Evolutionary conservation across 257 asterid species (phyloP).

Genomic region (Echites panduratus): DNA sequence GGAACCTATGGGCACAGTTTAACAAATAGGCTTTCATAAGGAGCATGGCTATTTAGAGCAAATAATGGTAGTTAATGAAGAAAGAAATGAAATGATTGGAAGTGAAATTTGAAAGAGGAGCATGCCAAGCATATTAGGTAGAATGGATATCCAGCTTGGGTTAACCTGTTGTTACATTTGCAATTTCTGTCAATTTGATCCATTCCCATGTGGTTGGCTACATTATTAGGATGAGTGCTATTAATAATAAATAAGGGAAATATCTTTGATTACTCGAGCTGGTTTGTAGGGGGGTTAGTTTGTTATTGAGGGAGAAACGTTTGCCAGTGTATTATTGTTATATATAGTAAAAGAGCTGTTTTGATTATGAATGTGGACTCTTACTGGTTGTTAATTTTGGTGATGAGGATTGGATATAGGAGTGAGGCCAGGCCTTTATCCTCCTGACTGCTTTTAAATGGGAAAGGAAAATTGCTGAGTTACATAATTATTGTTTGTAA

Average conservation of each 20-base stretch:
- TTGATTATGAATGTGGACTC: not conserved
- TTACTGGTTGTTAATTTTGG: not conserved
- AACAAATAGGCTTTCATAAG: not conserved
- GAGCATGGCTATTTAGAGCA: not conserved
- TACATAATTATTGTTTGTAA: not conserved
- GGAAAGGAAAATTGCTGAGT: not conserved
- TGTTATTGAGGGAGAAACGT: not conserved
- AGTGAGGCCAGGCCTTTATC: not conserved
- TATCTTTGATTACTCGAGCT: not conserved
- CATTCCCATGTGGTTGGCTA: not conserved
- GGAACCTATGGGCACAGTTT: no score
- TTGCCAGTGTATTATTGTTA: not conserved
- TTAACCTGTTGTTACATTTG: not conserved
- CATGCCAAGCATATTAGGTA: not conserved
- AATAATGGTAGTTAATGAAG: not conserved
- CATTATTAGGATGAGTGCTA: not conserved
- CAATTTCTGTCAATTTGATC: not conserved
- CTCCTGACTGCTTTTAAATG: not conserved
- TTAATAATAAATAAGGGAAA: not conserved
- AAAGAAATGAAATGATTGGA: constrained; percentile 2
- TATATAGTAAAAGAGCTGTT: not conserved
- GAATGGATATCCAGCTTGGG: constrained; percentile 3
- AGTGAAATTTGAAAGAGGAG: not conserved
- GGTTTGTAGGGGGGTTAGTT: not conserved
- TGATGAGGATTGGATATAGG: not conserved